Percentiles rank a stretch among this genome's conserved stretches.
phyloP scores from a whole-genome alignment of 371 early-diverging fungal genomes.

The Circinella umbellata region DNA sequence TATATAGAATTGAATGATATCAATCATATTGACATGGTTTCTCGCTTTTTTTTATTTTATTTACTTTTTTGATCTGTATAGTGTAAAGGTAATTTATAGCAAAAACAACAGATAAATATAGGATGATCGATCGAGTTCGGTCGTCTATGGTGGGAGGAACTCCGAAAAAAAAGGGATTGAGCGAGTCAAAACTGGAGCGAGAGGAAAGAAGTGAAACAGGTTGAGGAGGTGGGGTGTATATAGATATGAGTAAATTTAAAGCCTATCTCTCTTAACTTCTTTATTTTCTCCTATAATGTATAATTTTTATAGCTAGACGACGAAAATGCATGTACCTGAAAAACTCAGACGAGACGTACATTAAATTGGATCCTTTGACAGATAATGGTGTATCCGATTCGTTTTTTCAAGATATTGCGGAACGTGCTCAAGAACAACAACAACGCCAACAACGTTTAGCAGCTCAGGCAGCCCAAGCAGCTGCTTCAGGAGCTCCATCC shows the following conservation, averaged over 20 bases:
- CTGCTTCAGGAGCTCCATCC: neutral
- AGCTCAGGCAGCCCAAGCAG: neutral
- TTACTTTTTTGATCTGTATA: constrained; percentile 11
- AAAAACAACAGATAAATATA: neutral
- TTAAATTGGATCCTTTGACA: constrained; percentile 41
- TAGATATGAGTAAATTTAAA: neutral
- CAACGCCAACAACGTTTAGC: constrained; percentile 9
- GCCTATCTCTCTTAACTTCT: neutral
- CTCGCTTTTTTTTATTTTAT: constrained; percentile 1
- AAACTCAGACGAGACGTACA: constrained; percentile 54
- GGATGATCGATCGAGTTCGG: neutral
- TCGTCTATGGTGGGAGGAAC: neutral
- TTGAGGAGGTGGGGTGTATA: neutral
- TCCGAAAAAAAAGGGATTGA: too few relatives aligned
- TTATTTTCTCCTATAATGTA: neutral
- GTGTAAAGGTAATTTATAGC: constrained; percentile 47
- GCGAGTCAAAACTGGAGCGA: too few relatives aligned
- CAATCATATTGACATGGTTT: neutral
- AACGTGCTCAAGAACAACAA: constrained; percentile 25
- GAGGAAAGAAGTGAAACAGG: too few relatives aligned
- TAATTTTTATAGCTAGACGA: constrained; percentile 38
- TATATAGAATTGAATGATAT: too few relatives aligned
- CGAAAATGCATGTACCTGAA: constrained; percentile 52
- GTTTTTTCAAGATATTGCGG: constrained; percentile 33
- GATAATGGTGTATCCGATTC: constrained; percentile 25